Percentiles rank a stretch among this genome's conserved stretches.
Conservation (phyloP, 2,329 filamentous ascomycete genomes). For the Pseudomassariella vexata region DNA sequence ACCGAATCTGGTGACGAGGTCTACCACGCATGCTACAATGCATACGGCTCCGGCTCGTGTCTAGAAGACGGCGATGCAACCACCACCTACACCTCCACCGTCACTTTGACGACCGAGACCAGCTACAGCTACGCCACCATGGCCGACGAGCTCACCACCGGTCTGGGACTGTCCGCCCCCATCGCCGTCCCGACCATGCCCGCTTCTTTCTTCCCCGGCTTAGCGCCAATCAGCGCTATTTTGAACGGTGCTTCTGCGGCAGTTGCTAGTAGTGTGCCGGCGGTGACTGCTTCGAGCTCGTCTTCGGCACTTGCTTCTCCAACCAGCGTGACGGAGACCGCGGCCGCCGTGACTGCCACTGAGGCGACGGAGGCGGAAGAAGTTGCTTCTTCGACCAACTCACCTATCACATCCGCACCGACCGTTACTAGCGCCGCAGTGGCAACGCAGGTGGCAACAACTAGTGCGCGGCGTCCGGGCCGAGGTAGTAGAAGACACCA, state of each 20-base stretch:
- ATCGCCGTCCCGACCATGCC: conserved; percentile 15
- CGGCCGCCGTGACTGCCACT: too few species aligned
- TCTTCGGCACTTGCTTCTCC: too few species aligned
- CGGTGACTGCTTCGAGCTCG: too few species aligned
- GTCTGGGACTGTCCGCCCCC: conserved; percentile 11
- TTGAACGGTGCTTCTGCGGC: conserved; percentile 3
- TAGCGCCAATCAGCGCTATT: conserved; percentile 9
- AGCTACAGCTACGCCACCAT: conserved; percentile 15
- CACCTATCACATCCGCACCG: too few species aligned
- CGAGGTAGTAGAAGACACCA: too few species aligned
- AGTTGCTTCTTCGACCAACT: too few species aligned
- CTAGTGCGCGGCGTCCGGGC: too few species aligned
- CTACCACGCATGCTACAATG: conserved; percentile 35
- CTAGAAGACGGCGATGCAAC: conserved; percentile 8
- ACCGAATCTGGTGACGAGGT: conserved; percentile 37
- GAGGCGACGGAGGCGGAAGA: too few species aligned
- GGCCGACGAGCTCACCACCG: conserved; percentile 12
- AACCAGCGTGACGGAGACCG: too few species aligned
- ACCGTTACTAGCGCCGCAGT: too few species aligned
- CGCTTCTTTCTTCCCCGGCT: conserved; percentile 8
- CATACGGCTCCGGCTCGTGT: conserved; percentile 14
- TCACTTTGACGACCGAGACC: conserved; percentile 10
- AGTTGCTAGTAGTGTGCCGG: too few species aligned
- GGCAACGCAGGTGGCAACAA: too few species aligned
- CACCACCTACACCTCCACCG: conserved; percentile 12